These are phyloP conservation scores for Moricandia arvensis DNA, from an alignment of 345 rosid species.

Conservation along the genomic window DNA sequence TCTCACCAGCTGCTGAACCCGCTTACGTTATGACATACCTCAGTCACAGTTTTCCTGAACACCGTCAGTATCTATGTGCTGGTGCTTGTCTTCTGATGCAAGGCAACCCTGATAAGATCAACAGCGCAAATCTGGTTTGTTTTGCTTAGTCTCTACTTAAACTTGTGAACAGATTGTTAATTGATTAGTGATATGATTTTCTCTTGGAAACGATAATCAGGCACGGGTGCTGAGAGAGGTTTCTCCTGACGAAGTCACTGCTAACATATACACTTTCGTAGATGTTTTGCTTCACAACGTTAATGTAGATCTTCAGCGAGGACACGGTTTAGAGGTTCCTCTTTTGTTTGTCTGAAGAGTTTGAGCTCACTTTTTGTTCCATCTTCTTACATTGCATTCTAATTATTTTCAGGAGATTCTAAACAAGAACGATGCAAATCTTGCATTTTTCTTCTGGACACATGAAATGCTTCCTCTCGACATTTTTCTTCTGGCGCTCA, in stretches of 20 bases:
- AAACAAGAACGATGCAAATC: constrained; percentile 66
- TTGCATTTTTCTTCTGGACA: constrained; percentile 80
- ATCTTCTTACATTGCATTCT: constrained; percentile 28
- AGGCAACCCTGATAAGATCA: constrained; percentile 86
- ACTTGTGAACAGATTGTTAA: constrained; percentile 5
- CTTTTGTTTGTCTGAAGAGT: neutral
- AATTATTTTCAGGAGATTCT: constrained; percentile 54
- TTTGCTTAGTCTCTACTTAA: constrained; percentile 13
- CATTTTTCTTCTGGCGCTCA: constrained; percentile 86
- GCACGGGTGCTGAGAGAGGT: constrained; percentile 83
- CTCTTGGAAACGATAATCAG: constrained; percentile 43
- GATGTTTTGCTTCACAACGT: constrained; percentile 88
- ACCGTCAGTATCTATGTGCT: constrained; percentile 87
- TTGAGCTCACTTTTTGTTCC: constrained; percentile 11
- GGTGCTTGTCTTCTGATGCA: constrained; percentile 98
- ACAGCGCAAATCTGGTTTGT: constrained; percentile 76
- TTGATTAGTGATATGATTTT: constrained; percentile 24
- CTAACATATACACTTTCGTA: constrained; percentile 91
- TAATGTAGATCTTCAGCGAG: constrained; percentile 76
- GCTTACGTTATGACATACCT: constrained; percentile 72
- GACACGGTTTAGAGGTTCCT: constrained; percentile 70
- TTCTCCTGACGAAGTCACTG: constrained; percentile 94
- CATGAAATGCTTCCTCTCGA: constrained; percentile 95
- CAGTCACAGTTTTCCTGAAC: constrained; percentile 75
- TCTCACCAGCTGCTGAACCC: constrained; percentile 82